Evolutionary conservation across 1,284 basidiomycete genomes (phyloP).

Genomic region (Cryptococcus sp.): DNA sequence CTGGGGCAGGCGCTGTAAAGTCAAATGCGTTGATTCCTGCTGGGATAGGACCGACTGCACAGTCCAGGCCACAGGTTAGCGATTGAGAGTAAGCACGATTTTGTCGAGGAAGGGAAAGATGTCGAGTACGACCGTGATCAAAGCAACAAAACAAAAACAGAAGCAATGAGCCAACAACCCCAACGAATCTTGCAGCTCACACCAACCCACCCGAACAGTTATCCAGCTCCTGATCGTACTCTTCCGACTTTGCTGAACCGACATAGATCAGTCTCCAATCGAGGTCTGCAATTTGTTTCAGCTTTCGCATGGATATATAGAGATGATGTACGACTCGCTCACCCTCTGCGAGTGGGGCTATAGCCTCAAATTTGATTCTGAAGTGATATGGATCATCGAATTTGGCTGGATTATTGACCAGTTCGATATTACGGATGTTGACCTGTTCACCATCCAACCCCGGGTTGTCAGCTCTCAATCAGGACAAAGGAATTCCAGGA

Average conservation of each 20-base stretch:
- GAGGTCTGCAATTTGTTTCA: conserved; percentile 64
- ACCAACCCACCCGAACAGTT: conserved; percentile 70
- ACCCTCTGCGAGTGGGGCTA: conserved; percentile 89
- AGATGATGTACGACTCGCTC: conserved; percentile 19
- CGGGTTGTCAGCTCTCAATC: too few species aligned
- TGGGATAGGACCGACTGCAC: conserved; percentile 83
- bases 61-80: not conserved
- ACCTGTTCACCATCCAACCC: conserved; percentile 32
- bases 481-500: too few species aligned
- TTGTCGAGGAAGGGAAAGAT: not conserved
- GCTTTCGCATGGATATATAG: not conserved
- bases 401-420: conserved; percentile 88
- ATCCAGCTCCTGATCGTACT: conserved; percentile 93
- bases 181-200: not conserved
- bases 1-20: conserved; percentile 71
- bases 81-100: not conserved
- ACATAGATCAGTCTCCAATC: conserved; percentile 99
- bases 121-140: not conserved
- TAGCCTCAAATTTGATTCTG: conserved; percentile 97
- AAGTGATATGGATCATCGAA: conserved; percentile 92
- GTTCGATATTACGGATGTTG: conserved; percentile 60
- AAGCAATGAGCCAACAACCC: not conserved
- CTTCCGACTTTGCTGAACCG: conserved; percentile 86
- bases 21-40: conserved; percentile 95
- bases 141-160: not conserved